Evolutionary conservation across 2,329 filamentous ascomycete species (phyloP).

Genomic region (Diplodia intermedia): DNA sequence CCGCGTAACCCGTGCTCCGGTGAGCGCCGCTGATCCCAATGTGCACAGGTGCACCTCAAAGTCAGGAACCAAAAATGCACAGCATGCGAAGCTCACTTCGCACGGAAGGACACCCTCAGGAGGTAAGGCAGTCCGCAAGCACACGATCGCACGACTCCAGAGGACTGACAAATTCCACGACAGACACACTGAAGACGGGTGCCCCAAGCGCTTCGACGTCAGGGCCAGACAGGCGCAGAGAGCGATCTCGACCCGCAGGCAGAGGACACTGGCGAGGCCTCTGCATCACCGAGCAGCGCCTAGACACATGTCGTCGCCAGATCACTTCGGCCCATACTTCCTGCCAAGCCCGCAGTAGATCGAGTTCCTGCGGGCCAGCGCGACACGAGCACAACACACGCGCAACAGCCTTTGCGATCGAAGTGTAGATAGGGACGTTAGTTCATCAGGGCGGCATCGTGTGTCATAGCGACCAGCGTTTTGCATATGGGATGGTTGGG

Average conservation of each 20-base stretch:
- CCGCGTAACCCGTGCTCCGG: background rate
- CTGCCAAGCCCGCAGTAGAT: conserved; percentile 2
- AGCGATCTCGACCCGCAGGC: background rate
- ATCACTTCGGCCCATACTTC: conserved; percentile 3
- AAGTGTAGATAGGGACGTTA: conserved; percentile 14
- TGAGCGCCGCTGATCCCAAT: conserved; percentile 22
- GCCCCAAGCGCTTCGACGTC: conserved; percentile 62
- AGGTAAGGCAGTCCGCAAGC: conserved; percentile 61
- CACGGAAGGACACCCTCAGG: conserved; percentile 81
- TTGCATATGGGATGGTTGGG: conserved; percentile 29
- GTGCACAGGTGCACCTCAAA: conserved; percentile 71
- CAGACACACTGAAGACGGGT: conserved; percentile 80
- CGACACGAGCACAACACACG: conserved; percentile 11
- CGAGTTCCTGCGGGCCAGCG: conserved; percentile 6
- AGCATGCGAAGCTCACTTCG: conserved; percentile 74
- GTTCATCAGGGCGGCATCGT: conserved; percentile 17
- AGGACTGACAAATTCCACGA: conserved; percentile 9
- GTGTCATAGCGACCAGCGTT: conserved; percentile 29
- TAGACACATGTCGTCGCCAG: conserved; percentile 3
- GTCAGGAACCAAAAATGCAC: conserved; percentile 73
- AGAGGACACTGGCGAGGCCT: conserved; percentile 7
- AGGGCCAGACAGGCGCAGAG: conserved; percentile 17
- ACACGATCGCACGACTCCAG: conserved; percentile 9
- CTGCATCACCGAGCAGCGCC: background rate
- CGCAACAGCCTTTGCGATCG: conserved; percentile 6